Conservation (phyloP, 805 yeast genomes). For the Suhomyces sp. region DNA sequence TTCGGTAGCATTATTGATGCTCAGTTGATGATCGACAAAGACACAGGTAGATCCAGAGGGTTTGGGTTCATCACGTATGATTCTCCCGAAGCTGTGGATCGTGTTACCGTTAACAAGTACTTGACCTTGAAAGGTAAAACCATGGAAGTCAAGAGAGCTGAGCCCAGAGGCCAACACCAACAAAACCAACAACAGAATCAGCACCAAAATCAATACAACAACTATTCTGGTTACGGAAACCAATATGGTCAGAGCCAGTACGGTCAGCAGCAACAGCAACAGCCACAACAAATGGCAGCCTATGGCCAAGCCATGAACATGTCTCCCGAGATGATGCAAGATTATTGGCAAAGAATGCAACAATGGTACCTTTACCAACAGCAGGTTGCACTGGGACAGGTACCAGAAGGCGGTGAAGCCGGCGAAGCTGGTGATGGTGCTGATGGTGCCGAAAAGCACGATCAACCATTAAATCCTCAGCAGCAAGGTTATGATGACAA, state of each 20-base stretch:
- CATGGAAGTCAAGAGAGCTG: constrained; percentile 82
- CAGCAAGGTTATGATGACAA: constrained; percentile 23
- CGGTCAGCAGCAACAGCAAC: constrained; percentile 17
- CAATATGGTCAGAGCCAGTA: constrained; percentile 28
- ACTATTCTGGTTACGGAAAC: constrained; percentile 24
- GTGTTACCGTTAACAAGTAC: constrained; percentile 77
- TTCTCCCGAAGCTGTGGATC: constrained; percentile 89
- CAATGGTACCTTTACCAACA: constrained; percentile 65
- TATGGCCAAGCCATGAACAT: constrained; percentile 22
- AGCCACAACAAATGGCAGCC: constrained; percentile 15
- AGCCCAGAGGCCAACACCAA: constrained; percentile 70
- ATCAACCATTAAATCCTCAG: constrained; percentile 42
- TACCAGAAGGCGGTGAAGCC: constrained; percentile 14
- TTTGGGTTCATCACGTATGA: constrained; percentile 96
- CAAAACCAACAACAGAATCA: constrained; percentile 31
- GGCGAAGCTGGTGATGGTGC: constrained; percentile 15
- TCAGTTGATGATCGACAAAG: constrained; percentile 95
- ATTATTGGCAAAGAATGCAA: constrained; percentile 62
- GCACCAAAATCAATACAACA: constrained; percentile 22
- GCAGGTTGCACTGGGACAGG: constrained; percentile 35
- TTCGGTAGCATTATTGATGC: constrained; percentile 93
- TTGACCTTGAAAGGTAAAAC: constrained; percentile 81
- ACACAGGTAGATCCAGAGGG: constrained; percentile 94
- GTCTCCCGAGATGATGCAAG: constrained; percentile 59
- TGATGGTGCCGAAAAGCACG: constrained; percentile 26